Evolutionary conservation across 2,329 filamentous ascomycete genomes (phyloP).

Genomic region (Neospermospora avenae): DNA sequence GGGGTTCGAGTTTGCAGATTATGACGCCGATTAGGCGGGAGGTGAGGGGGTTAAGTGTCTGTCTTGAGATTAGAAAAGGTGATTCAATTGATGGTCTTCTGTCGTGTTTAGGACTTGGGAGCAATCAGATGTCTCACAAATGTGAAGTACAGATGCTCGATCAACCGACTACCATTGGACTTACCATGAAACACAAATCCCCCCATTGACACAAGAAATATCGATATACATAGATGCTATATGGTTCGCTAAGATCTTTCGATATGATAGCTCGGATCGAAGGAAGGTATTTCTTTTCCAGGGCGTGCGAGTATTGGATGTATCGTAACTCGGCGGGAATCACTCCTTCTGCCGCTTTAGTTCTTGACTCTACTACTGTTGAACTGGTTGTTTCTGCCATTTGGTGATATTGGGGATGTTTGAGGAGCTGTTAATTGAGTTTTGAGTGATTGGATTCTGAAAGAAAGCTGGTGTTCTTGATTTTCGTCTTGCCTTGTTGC

Average conservation of each 20-base stretch:
- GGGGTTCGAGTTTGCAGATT: constrained; percentile 89
- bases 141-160: background rate
- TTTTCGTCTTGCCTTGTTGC: background rate
- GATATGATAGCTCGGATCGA: constrained; percentile 91
- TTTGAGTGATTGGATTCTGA: too few relatives aligned
- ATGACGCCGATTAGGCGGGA: constrained; percentile 79
- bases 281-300: constrained; percentile 67
- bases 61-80: too few relatives aligned
- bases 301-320: constrained; percentile 58
- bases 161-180: background rate
- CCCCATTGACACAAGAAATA: constrained; percentile 99
- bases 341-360: constrained; percentile 13
- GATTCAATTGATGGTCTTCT: too few relatives aligned
- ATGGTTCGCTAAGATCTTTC: constrained; percentile 94
- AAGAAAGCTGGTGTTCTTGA: background rate
- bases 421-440: too few relatives aligned
- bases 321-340: constrained; percentile 51
- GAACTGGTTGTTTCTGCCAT: constrained; percentile 13
- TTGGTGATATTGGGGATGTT: background rate
- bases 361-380: background rate
- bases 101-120: background rate
- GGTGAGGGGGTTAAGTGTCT: constrained; percentile 60
- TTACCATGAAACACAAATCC: constrained; percentile 92
- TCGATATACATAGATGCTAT: constrained; percentile 98
- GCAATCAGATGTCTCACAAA: background rate